phyloP scores from a whole-genome alignment of 305 asterid species.

The Withania somnifera region DNA sequence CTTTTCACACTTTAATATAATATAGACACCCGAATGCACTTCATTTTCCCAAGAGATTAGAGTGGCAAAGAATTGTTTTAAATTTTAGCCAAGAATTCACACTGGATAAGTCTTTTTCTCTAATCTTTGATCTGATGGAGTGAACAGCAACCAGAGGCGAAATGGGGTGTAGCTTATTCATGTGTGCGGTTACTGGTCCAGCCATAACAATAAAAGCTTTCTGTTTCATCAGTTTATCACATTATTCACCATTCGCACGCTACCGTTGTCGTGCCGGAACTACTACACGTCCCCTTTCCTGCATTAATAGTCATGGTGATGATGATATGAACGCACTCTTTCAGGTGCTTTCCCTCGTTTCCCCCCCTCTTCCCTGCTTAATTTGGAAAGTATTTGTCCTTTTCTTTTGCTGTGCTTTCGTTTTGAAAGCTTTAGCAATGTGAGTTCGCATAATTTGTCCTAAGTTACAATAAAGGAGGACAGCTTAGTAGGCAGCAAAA shows the following conservation, averaged over 20 bases:
- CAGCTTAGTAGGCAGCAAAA: not conserved
- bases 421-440: not conserved
- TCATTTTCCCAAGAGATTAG: too few species aligned
- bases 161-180: not conserved
- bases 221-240: not conserved
- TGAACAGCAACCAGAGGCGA: not conserved
- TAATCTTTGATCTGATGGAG: not conserved
- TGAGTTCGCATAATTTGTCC: not conserved
- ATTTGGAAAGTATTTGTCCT: not conserved
- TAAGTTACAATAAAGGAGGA: not conserved
- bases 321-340: slow-evolving; percentile 12
- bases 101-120: too few species aligned
- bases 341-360: slow-evolving; percentile 1
- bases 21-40: too few species aligned
- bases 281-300: not conserved
- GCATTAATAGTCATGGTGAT: not conserved
- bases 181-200: not conserved
- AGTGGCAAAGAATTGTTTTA: too few species aligned
- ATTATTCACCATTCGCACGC: not conserved
- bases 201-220: not conserved
- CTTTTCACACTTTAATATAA: too few species aligned
- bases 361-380: not conserved
- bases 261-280: not conserved
- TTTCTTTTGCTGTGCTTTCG: not conserved
- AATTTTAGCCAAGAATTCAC: too few species aligned